phyloP scores from a whole-genome alignment of 768 basidiomycete species.

The Tricholoma sp. region DNA sequence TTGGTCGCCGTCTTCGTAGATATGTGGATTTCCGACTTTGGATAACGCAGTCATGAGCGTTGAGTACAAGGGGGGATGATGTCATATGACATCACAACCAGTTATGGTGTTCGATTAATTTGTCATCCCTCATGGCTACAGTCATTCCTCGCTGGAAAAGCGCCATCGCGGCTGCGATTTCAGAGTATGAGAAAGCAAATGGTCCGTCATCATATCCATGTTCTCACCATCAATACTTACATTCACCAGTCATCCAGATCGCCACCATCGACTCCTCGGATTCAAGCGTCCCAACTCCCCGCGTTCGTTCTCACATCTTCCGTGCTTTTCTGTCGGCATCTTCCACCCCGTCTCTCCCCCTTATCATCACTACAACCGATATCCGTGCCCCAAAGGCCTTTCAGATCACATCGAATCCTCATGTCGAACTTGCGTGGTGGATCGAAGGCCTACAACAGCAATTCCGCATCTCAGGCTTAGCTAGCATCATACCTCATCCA shows the following conservation, averaged over 20 bases:
- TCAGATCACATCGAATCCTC: slow-evolving; percentile 45
- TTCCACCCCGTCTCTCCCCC: slow-evolving; percentile 41
- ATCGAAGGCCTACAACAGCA: slow-evolving; percentile 62
- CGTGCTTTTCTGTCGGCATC: slow-evolving; percentile 49
- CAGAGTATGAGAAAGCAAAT: slow-evolving; percentile 31
- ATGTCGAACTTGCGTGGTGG: slow-evolving; percentile 74
- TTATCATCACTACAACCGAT: slow-evolving; percentile 69
- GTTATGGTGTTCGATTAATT: too few relatives aligned
- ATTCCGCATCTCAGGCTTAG: slow-evolving; percentile 61
- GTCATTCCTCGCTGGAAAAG: slow-evolving; percentile 42
- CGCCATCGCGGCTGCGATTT: slow-evolving; percentile 37
- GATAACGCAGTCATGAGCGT: too few relatives aligned
- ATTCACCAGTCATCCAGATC: slow-evolving; percentile 51
- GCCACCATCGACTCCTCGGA: slow-evolving; percentile 59
- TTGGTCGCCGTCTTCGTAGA: too few relatives aligned
- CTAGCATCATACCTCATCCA: slow-evolving; percentile 51
- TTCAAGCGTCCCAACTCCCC: slow-evolving; percentile 36
- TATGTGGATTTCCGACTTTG: too few relatives aligned
- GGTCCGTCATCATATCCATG: slow-evolving; percentile 22
- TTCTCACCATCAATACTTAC: background rate
- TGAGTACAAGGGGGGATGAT: too few relatives aligned
- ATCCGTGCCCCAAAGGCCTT: slow-evolving; percentile 62
- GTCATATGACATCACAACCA: slow-evolving; percentile 1
- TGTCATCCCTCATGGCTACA: slow-evolving; percentile 9
- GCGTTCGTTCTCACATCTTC: slow-evolving; percentile 63